These are phyloP conservation scores for Sclerotinia nivalis DNA, from an alignment of 2,329 filamentous ascomycete species.

Conservation along the genomic window DNA sequence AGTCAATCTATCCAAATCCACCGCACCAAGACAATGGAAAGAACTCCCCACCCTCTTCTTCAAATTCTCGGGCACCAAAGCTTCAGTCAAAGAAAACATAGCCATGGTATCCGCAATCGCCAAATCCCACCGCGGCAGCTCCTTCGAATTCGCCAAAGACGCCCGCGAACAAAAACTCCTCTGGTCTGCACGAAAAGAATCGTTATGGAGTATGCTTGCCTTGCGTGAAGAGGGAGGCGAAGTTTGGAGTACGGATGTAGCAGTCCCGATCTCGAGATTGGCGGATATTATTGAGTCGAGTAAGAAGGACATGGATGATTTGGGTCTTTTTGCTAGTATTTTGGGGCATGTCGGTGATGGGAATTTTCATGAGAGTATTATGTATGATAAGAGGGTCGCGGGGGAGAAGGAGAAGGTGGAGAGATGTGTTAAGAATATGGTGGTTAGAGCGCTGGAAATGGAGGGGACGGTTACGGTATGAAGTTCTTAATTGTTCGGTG, in stretches of 20 bases:
- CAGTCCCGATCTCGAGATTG: constrained; percentile 74
- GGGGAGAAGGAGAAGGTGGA: constrained; percentile 75
- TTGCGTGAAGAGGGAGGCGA: constrained; percentile 65
- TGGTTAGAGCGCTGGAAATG: constrained; percentile 87
- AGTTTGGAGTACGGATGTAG: constrained; percentile 83
- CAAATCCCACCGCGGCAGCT: constrained; percentile 60
- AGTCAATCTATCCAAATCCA: constrained; percentile 72
- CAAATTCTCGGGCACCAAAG: constrained; percentile 80
- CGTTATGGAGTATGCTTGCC: constrained; percentile 80
- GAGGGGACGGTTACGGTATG: constrained; percentile 83
- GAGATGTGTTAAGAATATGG: constrained; percentile 84
- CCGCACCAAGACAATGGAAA: constrained; percentile 68
- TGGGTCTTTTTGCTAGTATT: constrained; percentile 84
- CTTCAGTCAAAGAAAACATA: constrained; percentile 78
- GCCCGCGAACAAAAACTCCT: constrained; percentile 71
- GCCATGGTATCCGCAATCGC: constrained; percentile 67
- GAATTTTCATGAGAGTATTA: constrained; percentile 91
- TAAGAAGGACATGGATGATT: constrained; percentile 83
- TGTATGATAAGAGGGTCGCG: constrained; percentile 73
- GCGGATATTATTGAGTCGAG: constrained; percentile 78
- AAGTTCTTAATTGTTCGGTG: no score
- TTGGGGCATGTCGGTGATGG: constrained; percentile 90
- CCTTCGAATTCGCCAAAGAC: constrained; percentile 76
- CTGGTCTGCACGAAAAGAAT: constrained; percentile 81
- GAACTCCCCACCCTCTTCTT: constrained; percentile 79